Evolutionary conservation across 2,329 filamentous ascomycete species (phyloP).

Genomic region (Lachnellula hyalina): DNA sequence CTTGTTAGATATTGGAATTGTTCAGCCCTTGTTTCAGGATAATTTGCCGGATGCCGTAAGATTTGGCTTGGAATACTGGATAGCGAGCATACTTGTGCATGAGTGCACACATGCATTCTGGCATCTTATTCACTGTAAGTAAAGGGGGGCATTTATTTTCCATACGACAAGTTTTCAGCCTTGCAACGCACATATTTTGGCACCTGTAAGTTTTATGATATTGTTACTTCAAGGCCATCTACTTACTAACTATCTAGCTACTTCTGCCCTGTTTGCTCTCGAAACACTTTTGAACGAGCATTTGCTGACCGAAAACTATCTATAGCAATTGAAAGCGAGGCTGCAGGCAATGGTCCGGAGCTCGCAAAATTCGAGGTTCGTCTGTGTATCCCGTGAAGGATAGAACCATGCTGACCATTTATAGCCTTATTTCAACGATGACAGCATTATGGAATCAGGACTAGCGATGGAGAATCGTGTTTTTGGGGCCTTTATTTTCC

Average conservation of each 20-base stretch:
- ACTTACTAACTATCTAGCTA: not conserved
- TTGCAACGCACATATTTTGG: too few relatives aligned
- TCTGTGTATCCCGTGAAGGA: not conserved
- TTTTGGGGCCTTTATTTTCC: not conserved
- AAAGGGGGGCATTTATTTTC: too few relatives aligned
- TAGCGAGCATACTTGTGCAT: not conserved
- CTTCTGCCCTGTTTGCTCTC: too few relatives aligned
- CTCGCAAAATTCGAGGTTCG: not conserved
- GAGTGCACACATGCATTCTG: not conserved
- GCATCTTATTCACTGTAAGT: not conserved
- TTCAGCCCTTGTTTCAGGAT: not conserved
- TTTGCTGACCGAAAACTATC: too few relatives aligned
- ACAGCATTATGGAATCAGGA: not conserved
- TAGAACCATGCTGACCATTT: not conserved
- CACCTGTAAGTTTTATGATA: too few relatives aligned
- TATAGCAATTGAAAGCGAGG: not conserved
- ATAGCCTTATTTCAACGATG: not conserved
- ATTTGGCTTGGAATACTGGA: not conserved
- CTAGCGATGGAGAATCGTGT: not conserved
- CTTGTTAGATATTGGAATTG: not conserved
- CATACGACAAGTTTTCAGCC: too few relatives aligned
- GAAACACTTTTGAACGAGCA: too few relatives aligned
- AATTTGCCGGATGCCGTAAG: not conserved
- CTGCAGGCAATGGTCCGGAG: not conserved
- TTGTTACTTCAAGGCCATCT: too few relatives aligned